These are phyloP conservation scores for Cryptococcus sp. DNA, from an alignment of 1,284 basidiomycete genomes.

Conservation along the genomic window DNA sequence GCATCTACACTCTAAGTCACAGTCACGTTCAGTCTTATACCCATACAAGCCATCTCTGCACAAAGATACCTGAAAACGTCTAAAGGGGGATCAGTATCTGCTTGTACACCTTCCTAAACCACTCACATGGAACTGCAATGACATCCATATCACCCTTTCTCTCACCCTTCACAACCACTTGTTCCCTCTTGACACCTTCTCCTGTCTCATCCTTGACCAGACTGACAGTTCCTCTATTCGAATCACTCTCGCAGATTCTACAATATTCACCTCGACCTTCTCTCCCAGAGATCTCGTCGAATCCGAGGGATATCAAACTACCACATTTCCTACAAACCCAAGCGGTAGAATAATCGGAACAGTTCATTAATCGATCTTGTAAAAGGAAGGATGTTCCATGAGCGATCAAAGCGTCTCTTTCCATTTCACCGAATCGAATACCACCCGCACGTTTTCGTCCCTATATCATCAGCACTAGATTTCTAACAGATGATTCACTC, in stretches of 20 bases:
- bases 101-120: neutral
- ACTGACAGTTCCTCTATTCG: neutral
- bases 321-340: slow-evolving; percentile 98
- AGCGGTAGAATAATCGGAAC: slow-evolving; percentile 97
- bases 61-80: slow-evolving; percentile 76
- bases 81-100: slow-evolving; percentile 4
- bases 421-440: slow-evolving; percentile 99
- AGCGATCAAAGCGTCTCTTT: slow-evolving; percentile 95
- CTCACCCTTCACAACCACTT: slow-evolving; percentile 37
- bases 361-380: slow-evolving; percentile 99
- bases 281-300: slow-evolving; percentile 68
- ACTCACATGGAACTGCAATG: slow-evolving; percentile 77
- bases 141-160: slow-evolving; percentile 72
- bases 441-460: slow-evolving; percentile 97
- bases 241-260: slow-evolving; percentile 70
- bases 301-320: slow-evolving; percentile 89
- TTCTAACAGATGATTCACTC: slow-evolving; percentile 22
- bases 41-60: slow-evolving; percentile 58
- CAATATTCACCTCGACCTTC: slow-evolving; percentile 70
- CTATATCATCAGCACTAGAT: slow-evolving; percentile 47
- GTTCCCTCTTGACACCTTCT: slow-evolving; percentile 8
- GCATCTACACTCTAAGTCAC: slow-evolving; percentile 12
- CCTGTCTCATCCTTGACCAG: slow-evolving; percentile 3
- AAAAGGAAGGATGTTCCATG: slow-evolving; percentile 97
- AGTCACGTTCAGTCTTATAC: slow-evolving; percentile 51